A percentile compares a stretch with the other conserved stretches of the same genome.
These are phyloP conservation scores for Trametes cinnabarina DNA, from an alignment of 768 basidiomycete species.

Conservation along the genomic window DNA sequence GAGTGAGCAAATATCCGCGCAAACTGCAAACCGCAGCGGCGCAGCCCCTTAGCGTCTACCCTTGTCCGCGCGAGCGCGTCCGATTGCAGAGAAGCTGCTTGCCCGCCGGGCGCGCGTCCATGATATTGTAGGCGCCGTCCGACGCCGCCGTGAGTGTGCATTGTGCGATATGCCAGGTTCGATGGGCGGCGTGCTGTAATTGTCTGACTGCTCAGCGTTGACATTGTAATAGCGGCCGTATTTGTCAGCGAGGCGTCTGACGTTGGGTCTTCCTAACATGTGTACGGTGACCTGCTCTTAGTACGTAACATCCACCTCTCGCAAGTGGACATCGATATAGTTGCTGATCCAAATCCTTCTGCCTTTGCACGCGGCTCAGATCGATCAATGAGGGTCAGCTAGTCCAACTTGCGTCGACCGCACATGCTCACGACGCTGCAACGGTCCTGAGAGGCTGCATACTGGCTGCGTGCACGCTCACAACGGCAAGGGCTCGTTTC, in stretches of 20 bases:
- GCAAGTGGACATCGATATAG: not conserved
- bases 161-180: not conserved
- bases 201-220: not conserved
- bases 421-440: not conserved
- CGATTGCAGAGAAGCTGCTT: constrained; percentile 6
- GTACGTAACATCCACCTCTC: not conserved
- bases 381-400: too few relatives aligned
- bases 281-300: not conserved
- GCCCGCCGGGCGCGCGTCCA: not conserved
- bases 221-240: not conserved
- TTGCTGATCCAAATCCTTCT: not conserved
- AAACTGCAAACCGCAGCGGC: too few relatives aligned
- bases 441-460: too few relatives aligned
- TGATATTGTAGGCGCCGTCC: not conserved
- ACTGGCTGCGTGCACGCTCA: too few relatives aligned
- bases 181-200: not conserved
- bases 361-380: too few relatives aligned
- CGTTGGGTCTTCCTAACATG: not conserved
- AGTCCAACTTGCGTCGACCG: too few relatives aligned
- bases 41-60: not conserved
- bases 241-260: not conserved
- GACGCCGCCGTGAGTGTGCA: not conserved
- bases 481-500: too few relatives aligned
- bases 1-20: not conserved
- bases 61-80: constrained; percentile 3